Conservation (phyloP, 2,329 filamentous ascomycete species). For the Neofusicoccum parvum region DNA sequence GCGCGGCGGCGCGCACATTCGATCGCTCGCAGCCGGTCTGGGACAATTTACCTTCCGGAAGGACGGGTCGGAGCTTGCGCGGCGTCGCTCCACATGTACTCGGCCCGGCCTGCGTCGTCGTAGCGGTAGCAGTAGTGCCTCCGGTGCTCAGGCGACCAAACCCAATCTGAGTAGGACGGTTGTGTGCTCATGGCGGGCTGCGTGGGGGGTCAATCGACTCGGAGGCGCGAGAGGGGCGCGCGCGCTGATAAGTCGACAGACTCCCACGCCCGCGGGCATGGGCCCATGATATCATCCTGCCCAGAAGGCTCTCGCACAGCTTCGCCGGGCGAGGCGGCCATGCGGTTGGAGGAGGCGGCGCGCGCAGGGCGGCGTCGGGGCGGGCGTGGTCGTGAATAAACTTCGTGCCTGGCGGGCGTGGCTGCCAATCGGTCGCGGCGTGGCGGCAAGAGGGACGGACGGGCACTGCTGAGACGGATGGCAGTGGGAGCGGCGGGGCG, state of each 20-base stretch:
- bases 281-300: constrained; percentile 16
- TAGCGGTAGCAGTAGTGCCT: constrained; percentile 16
- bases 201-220: neutral
- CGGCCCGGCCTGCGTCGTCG: neutral
- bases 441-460: neutral
- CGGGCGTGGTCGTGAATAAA: neutral
- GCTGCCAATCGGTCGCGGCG: neutral
- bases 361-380: neutral
- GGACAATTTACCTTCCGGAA: constrained; percentile 5
- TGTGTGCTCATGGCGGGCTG: neutral
- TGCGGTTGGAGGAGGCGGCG: constrained; percentile 9
- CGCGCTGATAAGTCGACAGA: neutral
- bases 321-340: constrained; percentile 8
- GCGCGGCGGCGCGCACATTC: neutral
- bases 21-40: constrained; percentile 1
- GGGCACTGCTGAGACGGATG: constrained; percentile 1
- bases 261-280: neutral
- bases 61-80: neutral
- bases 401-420: neutral
- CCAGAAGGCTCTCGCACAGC: constrained; percentile 18
- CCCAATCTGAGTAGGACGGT: neutral
- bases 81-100: constrained; percentile 6
- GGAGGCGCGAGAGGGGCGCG: neutral
- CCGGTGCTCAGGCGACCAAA: constrained; percentile 1
- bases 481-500: neutral